These are phyloP conservation scores for Adenanthera pavonina DNA, from an alignment of 306 rosid species.

Conservation along the genomic window DNA sequence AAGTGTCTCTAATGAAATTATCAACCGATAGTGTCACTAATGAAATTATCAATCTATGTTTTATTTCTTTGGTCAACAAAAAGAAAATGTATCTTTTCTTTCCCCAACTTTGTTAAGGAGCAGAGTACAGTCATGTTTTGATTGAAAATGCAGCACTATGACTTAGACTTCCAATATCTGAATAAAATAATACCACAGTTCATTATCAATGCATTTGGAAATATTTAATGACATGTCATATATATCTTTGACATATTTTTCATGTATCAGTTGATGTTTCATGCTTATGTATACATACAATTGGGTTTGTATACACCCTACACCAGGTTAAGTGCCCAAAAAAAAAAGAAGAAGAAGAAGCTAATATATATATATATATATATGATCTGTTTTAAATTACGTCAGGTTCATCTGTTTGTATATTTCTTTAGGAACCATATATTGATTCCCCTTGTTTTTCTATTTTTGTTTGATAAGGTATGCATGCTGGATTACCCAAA, in stretches of 20 bases:
- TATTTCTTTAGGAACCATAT: conserved; percentile 21
- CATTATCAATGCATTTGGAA: background rate
- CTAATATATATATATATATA: background rate
- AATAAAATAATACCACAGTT: background rate
- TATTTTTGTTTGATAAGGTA: conserved; percentile 54
- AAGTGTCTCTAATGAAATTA: background rate
- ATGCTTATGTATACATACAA: background rate
- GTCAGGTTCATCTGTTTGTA: background rate
- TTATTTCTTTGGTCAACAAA: background rate
- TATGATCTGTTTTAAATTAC: background rate
- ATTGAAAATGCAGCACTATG: background rate
- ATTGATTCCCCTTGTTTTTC: conserved; percentile 29
- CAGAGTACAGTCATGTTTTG: background rate
- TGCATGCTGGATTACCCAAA: conserved; percentile 88
- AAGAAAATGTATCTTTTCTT: background rate
- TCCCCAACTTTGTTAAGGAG: background rate
- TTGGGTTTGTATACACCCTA: background rate
- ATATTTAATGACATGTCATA: background rate
- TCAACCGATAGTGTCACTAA: background rate
- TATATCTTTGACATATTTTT: background rate
- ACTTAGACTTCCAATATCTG: background rate
- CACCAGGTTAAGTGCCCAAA: background rate
- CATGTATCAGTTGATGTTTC: background rate
- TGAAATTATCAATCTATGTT: background rate
- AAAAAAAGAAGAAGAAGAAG: too few relatives aligned